Evolutionary conservation across 768 basidiomycete genomes (phyloP), one percentile per base, ranked within the genome.

Genomic region (Cystofilobasidium macerans): DNA sequence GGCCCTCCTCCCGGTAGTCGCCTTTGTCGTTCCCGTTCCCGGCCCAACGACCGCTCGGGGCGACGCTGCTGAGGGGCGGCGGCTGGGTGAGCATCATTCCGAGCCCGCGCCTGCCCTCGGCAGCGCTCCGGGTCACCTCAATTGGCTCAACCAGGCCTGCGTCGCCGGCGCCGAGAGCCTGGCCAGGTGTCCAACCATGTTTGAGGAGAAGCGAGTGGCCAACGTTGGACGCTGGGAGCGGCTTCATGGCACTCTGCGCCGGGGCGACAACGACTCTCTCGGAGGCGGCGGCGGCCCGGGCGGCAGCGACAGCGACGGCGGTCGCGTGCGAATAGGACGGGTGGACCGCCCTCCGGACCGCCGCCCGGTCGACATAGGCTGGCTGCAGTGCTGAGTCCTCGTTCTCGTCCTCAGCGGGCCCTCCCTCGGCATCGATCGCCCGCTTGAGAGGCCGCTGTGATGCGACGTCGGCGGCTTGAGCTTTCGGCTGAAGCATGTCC

Each of bases 141-240:
- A 67, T 14, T 24, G 65, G 65, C 20, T 67, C 59, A 18, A 48
- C 45, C 47, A 59, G 57, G 1, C 63, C 69, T 35, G 35, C 60
- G 24, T 42, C 43, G 5, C 18, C 28, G 4, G 28, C 6, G 0
- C 72, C 77, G 22, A 86, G 79, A 3, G 80, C 77, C 28, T 79
- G 75, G 0, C 87, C 88, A 12, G 86, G 87, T 22, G 79, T 77
- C 88, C 88, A 89, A 1, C 87, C 87, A 74, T 86, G 86, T 72
- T 84, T 85, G 73, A 84, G 77, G 0, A 89, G 78, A 35, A 89
- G 77, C 42, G 78, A 80, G 71, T 86, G 83, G 0, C 87, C 88
- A 61, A 88, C 77, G 71, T 87, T 89, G 22, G 79, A 77, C 3
- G 79, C 71, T 2, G 82, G 72, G 26, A 88, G 71, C 0, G 85